These are phyloP conservation scores for Kuraishia cidri DNA, from an alignment of 805 yeast genomes.

Conservation along the genomic window DNA sequence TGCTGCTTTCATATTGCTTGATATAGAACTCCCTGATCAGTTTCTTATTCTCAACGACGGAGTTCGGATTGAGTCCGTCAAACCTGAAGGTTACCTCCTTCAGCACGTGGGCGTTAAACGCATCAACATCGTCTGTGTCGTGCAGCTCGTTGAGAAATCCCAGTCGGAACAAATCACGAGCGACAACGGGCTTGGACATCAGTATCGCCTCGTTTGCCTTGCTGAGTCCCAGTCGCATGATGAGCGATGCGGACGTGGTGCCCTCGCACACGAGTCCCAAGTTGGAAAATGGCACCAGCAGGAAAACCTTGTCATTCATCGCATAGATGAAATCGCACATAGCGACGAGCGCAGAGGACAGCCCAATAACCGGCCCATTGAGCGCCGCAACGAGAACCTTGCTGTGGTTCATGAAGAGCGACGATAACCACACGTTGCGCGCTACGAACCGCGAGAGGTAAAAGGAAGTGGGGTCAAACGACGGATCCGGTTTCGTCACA, in stretches of 20 bases:
- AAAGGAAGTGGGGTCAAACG: conserved; percentile 7
- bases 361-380: conserved; percentile 85
- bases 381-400: conserved; percentile 66
- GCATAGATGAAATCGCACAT: conserved; percentile 72
- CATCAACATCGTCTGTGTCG: conserved; percentile 15
- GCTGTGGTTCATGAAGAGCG: conserved; percentile 57
- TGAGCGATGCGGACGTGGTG: conserved; percentile 59
- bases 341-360: conserved; percentile 66
- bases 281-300: conserved; percentile 73
- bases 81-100: conserved; percentile 24
- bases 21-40: conserved; percentile 25
- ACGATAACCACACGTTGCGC: conserved; percentile 62
- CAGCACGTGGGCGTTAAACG: conserved; percentile 31
- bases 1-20: conserved; percentile 33
- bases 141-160: conserved; percentile 57
- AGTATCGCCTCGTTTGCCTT: conserved; percentile 66
- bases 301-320: conserved; percentile 42
- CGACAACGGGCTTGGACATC: conserved; percentile 55
- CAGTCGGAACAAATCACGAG: conserved; percentile 41
- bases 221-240: conserved; percentile 63
- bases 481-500: conserved; percentile 9
- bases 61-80: conserved; percentile 33
- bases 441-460: conserved; percentile 58
- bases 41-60: conserved; percentile 35
- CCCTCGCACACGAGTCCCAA: conserved; percentile 84